A percentile compares a stretch with the other conserved stretches of the same genome.
These are phyloP conservation scores for Glycyrrhiza uralensis DNA, from an alignment of 306 rosid species.

Conservation along the genomic window DNA sequence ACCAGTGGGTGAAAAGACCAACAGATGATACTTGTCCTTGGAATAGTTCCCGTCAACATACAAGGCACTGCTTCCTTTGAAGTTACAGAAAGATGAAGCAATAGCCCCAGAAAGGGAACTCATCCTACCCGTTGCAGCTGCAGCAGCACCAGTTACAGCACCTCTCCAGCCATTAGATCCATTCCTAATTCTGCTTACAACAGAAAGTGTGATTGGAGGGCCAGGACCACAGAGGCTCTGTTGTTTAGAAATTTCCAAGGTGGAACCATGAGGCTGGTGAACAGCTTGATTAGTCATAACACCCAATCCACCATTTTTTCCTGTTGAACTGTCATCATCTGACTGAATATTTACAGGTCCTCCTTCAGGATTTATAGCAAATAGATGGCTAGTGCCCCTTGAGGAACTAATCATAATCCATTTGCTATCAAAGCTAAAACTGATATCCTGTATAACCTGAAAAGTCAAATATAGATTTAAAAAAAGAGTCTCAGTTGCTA, in stretches of 20 bases:
- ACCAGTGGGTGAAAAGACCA: slow-evolving; percentile 70
- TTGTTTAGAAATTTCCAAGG: slow-evolving; percentile 38
- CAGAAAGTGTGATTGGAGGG: slow-evolving; percentile 59
- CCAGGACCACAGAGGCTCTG: slow-evolving; percentile 39
- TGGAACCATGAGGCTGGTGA: slow-evolving; percentile 34
- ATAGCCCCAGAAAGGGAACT: slow-evolving; percentile 56
- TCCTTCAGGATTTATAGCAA: slow-evolving; percentile 75
- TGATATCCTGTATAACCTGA: slow-evolving; percentile 82
- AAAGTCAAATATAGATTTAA: background rate
- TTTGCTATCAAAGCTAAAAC: slow-evolving; percentile 77
- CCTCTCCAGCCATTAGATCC: slow-evolving; percentile 76
- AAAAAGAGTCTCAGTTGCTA: background rate
- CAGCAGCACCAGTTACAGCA: slow-evolving; percentile 74
- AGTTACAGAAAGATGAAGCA: slow-evolving; percentile 62
- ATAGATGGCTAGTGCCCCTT: slow-evolving; percentile 81
- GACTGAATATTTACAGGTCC: slow-evolving; percentile 51
- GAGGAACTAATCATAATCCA: slow-evolving; percentile 93
- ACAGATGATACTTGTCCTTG: slow-evolving; percentile 50
- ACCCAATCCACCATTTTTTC: slow-evolving; percentile 39
- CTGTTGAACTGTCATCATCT: slow-evolving; percentile 32
- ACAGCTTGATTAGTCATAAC: slow-evolving; percentile 37
- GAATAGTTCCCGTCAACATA: slow-evolving; percentile 36
- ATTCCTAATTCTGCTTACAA: slow-evolving; percentile 64
- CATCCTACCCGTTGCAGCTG: slow-evolving; percentile 66
- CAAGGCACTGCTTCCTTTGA: slow-evolving; percentile 45